Evolutionary conservation across 306 rosid genomes (phyloP), one percentile per base, ranked within the genome.

Genomic region (Casuarina equisetifolia): DNA sequence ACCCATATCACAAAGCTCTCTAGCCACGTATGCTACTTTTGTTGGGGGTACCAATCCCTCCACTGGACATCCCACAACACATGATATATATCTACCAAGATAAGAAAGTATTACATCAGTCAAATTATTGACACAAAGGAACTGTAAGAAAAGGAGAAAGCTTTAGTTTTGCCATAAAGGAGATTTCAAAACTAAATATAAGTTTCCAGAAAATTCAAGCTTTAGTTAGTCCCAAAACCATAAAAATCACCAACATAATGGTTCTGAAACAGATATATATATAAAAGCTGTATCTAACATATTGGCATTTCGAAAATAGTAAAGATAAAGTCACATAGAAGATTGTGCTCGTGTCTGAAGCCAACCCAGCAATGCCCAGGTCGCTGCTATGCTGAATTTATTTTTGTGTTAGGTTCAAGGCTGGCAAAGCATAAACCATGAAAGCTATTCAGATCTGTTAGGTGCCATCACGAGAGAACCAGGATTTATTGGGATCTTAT

Each of bases 61-160:
- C 46, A 89, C 74, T 44, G 97, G 97, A 79, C 97, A 94, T 77
- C 97, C 97, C 84, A 92, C 98, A 76, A 90, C 97, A 76, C 98
- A 94, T 20, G 97, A 94, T 83, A 92, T 80, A 66, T 94, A 94
- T 80, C 98, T 94, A 80, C 59, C 73, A 81, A 76, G 49, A 66
- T 55, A 39, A 61, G 67, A 67, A 57, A 78, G 49, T 69, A 77
- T 54, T 40, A 32, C 78, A 36, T 72, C 1, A 13, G 59, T 69
- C 44, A 62, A 79, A 53, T 9, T 76, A 80, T 10, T 46, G 48
- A 72, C 74, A 25, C 55, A 72, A 62, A 7, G 10, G 36, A 6
- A 55, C 8, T 0, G 64, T 19, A 58, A 25, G 35, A 58, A 57
- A 58, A 58, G 38, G 13, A 58, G 39, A 10, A 4, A 57, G 25